Base-by-base conservation (phyloP, 805 yeast species). In the Candida xiaguanensis region DNA sequence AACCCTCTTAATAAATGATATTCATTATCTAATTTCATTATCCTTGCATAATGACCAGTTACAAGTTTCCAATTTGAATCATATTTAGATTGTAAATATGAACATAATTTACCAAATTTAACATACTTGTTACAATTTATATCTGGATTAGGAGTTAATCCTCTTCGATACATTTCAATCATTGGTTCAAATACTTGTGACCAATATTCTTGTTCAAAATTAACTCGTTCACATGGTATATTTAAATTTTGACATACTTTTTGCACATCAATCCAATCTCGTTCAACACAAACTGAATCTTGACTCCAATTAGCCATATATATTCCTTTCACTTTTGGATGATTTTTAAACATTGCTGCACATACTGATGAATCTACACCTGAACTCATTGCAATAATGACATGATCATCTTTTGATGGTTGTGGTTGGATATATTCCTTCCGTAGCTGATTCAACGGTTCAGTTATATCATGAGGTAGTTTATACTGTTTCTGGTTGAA, bases 301-400 rank as follows among this genome's bases (percentile, higher is more conserved):
- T 73, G 72, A 1, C 79, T 70, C 97, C 97, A 93, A 63, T 93
- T 93, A 29, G 88, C 85, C 98, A 93, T 93, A 61, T 85, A 91
- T 1, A 93, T 71, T 0, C 97, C 99, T 32, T 72, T 61, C 2
- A 85, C 93, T 33, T 84, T 77, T 2, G 65, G 64, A 48, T 72
- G 77, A 24, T 64, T 55, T 5, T 86, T 67, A 48, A 71, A 80
- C 44, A 85, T 40, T 0, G 85, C 79, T 0, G 98, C 97, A 2
- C 85, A 77, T 1, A 90, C 88, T 1, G 96, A 83, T 0, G 97
- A 90, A 59, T 93, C 99, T 1, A 93, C 98, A 0, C 99, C 99
- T 0, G 95, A 85, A 1, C 96, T 87, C 96, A 93, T 86, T 6
- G 98, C 96, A 4, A 93, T 78, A 15, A 85, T 64, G 16, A 91